Percentiles rank a stretch among this genome's conserved stretches.
phyloP scores from a whole-genome alignment of 352 stramenopile species.

The Pythium angustatum region DNA sequence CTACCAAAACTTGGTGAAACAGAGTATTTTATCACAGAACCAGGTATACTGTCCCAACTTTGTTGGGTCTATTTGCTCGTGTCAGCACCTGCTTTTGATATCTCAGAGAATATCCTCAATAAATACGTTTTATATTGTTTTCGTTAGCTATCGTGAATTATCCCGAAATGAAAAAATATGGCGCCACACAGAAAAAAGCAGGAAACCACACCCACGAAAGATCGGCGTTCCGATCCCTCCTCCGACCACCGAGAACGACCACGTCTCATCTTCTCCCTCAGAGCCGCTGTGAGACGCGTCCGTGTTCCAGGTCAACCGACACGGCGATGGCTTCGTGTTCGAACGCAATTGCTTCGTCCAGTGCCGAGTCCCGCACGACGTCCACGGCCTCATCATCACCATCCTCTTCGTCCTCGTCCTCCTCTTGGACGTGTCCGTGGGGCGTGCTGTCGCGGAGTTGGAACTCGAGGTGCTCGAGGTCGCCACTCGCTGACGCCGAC shows the following conservation, averaged over 20 bases:
- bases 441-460: slow-evolving; percentile 11
- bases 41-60: no score
- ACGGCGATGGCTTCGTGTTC: slow-evolving; percentile 23
- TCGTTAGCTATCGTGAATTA: not conserved
- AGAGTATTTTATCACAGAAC: not conserved
- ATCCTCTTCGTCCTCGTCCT: not conserved
- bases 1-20: slow-evolving; percentile 3
- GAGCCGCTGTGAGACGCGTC: slow-evolving; percentile 11
- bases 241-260: not conserved
- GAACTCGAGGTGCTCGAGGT: slow-evolving; percentile 16
- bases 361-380: not conserved
- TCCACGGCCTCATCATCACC: not conserved
- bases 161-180: not conserved
- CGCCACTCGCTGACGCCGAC: not conserved
- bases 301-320: slow-evolving; percentile 22
- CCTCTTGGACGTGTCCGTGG: no score
- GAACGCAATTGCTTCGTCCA: slow-evolving; percentile 14
- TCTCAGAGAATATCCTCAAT: not conserved
- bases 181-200: not conserved
- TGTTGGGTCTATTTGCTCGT: not conserved
- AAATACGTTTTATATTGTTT: slow-evolving; percentile 1
- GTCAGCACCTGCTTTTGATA: slow-evolving; percentile 18
- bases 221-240: not conserved
- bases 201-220: not conserved
- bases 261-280: not conserved